Evolutionary conservation across 768 basidiomycete species (phyloP).

Genomic region (Coprinopsis sp.): DNA sequence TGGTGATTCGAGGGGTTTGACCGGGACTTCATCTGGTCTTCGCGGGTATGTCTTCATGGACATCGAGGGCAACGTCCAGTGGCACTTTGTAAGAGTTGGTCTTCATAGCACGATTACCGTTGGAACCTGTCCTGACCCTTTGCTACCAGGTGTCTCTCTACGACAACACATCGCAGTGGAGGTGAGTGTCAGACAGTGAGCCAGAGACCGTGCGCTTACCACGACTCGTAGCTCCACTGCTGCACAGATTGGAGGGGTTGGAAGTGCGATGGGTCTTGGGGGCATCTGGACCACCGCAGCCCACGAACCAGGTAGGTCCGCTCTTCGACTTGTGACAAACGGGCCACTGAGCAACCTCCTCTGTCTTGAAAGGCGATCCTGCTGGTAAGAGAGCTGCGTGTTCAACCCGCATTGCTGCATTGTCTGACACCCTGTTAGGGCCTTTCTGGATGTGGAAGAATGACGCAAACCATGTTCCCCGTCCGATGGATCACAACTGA

Average conservation of each 20-base stretch:
- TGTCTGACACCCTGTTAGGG: constrained; percentile 30
- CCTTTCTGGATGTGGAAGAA: constrained; percentile 75
- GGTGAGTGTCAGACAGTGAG: constrained; percentile 33
- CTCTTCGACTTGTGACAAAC: constrained; percentile 7
- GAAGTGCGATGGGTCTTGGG: constrained; percentile 61
- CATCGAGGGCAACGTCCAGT: constrained; percentile 41
- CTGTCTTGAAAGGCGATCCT: neutral
- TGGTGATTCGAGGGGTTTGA: constrained; percentile 41
- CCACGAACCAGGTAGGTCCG: constrained; percentile 50
- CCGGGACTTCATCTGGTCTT: constrained; percentile 39
- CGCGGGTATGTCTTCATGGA: constrained; percentile 50
- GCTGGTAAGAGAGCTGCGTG: neutral
- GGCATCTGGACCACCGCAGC: constrained; percentile 64
- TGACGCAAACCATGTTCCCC: constrained; percentile 29
- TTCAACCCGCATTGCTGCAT: neutral
- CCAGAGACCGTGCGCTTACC: neutral
- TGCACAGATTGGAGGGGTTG: constrained; percentile 60
- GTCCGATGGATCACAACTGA: constrained; percentile 33
- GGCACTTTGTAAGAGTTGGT: constrained; percentile 51
- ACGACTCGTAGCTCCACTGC: constrained; percentile 51
- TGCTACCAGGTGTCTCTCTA: constrained; percentile 51
- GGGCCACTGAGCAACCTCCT: neutral
- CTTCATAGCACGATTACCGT: neutral
- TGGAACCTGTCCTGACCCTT: constrained; percentile 5
- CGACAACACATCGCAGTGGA: constrained; percentile 53